These are phyloP conservation scores for Elsinoe ampelina DNA, from an alignment of 2,329 filamentous ascomycete genomes.

Conservation along the genomic window DNA sequence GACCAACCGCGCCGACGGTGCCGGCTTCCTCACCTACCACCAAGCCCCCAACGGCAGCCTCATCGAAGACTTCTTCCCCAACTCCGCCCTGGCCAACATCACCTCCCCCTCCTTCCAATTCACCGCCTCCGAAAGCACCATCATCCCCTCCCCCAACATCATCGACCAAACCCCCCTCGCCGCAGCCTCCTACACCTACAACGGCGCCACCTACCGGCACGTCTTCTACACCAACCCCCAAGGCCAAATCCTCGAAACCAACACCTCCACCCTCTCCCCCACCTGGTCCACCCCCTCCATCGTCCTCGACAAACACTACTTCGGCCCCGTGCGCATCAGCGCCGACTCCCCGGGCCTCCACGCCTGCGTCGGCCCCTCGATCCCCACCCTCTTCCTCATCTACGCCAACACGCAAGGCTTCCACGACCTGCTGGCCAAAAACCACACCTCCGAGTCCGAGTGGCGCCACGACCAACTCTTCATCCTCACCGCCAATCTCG, in stretches of 20 bases:
- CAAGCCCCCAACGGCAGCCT: slow-evolving; percentile 1
- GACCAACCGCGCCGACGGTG: background rate
- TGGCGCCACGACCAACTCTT: background rate
- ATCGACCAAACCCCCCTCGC: background rate
- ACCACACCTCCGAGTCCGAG: background rate
- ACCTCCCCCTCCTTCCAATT: slow-evolving; percentile 90
- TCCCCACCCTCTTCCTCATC: background rate
- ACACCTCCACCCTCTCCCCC: background rate
- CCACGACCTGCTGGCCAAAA: background rate
- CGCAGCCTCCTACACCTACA: background rate
- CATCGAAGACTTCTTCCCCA: slow-evolving; percentile 5
- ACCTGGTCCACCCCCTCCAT: background rate
- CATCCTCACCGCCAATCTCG: background rate
- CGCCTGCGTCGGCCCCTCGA: background rate
- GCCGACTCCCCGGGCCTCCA: background rate
- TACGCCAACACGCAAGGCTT: background rate
- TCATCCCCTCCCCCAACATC: background rate
- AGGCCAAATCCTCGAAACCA: background rate
- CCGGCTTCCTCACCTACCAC: slow-evolving; percentile 1
- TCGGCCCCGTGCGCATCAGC: background rate
- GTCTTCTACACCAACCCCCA: slow-evolving; percentile 6
- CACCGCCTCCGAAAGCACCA: background rate
- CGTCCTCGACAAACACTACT: background rate
- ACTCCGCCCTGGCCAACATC: background rate
- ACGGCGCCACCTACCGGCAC: background rate